Evolutionary conservation across 176 grass and related monocot species (phyloP), one percentile per base, ranked within the genome.

Genomic region (Triticum turgidum): DNA sequence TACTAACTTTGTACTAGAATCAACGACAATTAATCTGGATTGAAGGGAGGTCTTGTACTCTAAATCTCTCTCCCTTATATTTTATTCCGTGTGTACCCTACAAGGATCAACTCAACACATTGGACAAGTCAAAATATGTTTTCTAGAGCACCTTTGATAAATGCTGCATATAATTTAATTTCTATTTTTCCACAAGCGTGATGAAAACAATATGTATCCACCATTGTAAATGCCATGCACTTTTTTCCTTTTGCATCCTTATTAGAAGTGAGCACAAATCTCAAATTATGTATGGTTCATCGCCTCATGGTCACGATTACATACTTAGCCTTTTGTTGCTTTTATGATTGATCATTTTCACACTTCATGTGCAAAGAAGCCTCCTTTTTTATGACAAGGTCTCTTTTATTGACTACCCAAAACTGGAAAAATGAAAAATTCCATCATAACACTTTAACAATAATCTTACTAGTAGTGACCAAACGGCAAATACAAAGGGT

Each of bases 191-290:
- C 65, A 84, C 21, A 14, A 15, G 10, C 29, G 12, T 49, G 76
- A 58, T 70, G 52, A 83, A 88, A 84, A 17, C 62, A 88, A 33
- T n/a, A 41, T 11, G 9, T 25, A 79, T 11, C 52, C 47, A 78
- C 64, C 64, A 63, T 47, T 78, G 15, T 3, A 78, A 69, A 71
- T 44, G 29, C 4, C 6, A 33, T 24, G 18, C 5, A 78, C 20
- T 13, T 10, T 61, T 42, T 45, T 11, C 33, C 52, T 21, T 76
- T n/a, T 9, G 1, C 13, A 22, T 77, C 47, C 22, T 32, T 24
- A 9, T 8, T 14, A 49, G 45, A 49, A 49, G 22, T 4, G 4
- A 24, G 20, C 9, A 37, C 21, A 76, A 44, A 24, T 88, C 61
- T 69, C 42, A 47, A 47, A 47, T 13, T 13, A 13, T 47, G 1